These are phyloP conservation scores for Plasmodium cynomolgi DNA, from an alignment of 169 alveolate genomes.

Conservation along the genomic window DNA sequence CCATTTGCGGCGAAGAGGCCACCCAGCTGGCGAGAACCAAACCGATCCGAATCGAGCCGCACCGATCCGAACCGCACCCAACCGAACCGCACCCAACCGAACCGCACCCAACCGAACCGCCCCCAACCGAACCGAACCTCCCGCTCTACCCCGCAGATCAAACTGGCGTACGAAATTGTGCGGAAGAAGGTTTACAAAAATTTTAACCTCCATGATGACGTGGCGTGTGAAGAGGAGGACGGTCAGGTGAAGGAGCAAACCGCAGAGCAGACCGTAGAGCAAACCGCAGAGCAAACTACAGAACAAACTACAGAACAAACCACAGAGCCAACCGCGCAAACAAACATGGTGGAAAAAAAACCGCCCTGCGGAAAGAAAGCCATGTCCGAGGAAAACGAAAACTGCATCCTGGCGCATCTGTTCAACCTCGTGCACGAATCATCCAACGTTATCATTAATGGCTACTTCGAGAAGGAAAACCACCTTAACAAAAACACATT, in stretches of 20 bases:
- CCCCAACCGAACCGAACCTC: not conserved
- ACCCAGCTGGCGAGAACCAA: not conserved
- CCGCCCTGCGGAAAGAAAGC: not conserved
- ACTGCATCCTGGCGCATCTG: conserved; percentile 29
- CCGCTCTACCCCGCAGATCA: conserved; percentile 4
- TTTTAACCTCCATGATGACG: conserved; percentile 32
- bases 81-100: no score
- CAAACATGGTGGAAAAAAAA: not conserved
- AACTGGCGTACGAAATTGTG: conserved; percentile 31
- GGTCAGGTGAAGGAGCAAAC: not conserved
- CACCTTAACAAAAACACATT: conserved; percentile 1
- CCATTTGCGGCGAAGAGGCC: not conserved
- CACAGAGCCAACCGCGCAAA: not conserved
- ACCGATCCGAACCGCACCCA: no score
- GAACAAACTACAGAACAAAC: not conserved
- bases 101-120: no score
- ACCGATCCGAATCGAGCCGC: no score
- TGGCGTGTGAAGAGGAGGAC: not conserved
- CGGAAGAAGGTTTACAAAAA: conserved; percentile 32
- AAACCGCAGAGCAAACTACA: not conserved
- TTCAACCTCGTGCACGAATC: conserved; percentile 49
- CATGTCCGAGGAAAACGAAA: conserved; percentile 32
- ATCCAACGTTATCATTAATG: conserved; percentile 38
- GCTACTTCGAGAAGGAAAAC: conserved; percentile 50
- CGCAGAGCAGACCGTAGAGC: not conserved